Percentiles rank a stretch among this genome's conserved stretches.
Conservation (phyloP, 768 basidiomycete species). For the Kwoniella sp. region DNA sequence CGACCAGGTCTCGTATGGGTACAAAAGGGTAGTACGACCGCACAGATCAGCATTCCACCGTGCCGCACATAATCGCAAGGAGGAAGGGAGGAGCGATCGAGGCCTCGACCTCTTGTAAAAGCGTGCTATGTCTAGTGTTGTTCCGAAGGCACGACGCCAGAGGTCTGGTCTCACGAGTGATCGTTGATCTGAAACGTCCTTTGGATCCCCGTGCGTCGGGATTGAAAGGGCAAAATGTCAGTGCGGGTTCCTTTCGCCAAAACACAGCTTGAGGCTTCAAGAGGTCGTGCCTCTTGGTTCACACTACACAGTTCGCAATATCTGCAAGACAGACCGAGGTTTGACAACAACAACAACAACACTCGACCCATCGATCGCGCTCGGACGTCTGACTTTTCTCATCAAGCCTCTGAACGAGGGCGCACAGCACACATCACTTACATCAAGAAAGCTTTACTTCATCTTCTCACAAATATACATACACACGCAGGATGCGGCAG, state of each 20-base stretch:
- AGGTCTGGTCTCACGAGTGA: neutral
- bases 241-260: neutral
- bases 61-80: no score
- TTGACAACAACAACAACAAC: neutral
- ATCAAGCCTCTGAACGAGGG: slow-evolving; percentile 1
- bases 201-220: neutral
- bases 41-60: no score
- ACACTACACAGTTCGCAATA: no score
- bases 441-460: neutral
- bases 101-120: no score
- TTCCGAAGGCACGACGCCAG: neutral
- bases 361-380: neutral
- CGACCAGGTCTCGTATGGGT: no score
- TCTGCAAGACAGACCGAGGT: no score
- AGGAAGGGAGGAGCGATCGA: no score
- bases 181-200: neutral
- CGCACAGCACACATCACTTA: neutral
- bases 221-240: neutral
- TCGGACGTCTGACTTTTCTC: neutral
- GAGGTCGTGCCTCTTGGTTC: no score
- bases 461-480: neutral
- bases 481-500: no score
- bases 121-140: neutral
- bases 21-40: no score
- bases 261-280: no score